phyloP scores from a whole-genome alignment of 202 grass and related monocot species.

The Setaria viridis region DNA sequence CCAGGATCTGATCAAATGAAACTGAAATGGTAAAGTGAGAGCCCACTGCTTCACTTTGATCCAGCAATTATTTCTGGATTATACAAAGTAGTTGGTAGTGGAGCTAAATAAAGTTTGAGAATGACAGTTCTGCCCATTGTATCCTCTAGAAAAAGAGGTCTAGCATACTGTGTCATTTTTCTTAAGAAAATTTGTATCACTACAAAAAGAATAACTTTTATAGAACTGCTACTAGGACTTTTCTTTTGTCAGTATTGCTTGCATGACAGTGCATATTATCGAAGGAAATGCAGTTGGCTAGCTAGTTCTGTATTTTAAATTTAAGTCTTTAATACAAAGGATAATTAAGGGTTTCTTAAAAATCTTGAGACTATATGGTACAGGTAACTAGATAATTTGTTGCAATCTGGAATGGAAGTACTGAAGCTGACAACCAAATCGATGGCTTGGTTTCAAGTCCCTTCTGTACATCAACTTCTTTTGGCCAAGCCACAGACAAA shows the following conservation, averaged over 20 bases:
- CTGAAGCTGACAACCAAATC: slow-evolving; percentile 4
- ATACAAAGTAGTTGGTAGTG: not conserved
- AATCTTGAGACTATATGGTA: not conserved
- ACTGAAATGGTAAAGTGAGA: not conserved
- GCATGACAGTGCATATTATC: not conserved
- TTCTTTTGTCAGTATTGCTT: not conserved
- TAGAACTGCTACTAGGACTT: not conserved
- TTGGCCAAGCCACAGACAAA: slow-evolving; percentile 9
- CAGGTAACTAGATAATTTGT: slow-evolving; percentile 7
- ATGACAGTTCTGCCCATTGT: not conserved
- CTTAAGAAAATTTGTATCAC: not conserved
- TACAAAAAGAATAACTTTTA: not conserved
- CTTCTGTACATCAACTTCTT: slow-evolving; percentile 13
- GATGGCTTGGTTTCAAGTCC: not conserved
- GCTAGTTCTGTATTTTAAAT: not conserved
- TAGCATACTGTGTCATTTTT: not conserved
- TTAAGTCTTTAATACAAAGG: not conserved
- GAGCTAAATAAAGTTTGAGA: slow-evolving; percentile 22
- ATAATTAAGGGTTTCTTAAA: not conserved
- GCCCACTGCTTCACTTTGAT: not conserved
- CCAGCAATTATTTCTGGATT: not conserved
- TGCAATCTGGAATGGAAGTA: not conserved
- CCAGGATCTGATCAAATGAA: slow-evolving; percentile 7
- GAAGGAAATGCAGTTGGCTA: not conserved
- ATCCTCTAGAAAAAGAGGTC: not conserved